Evolutionary conservation across 1,139 yeast species (phyloP), one percentile per base, ranked within the genome.

Genomic region (Blastobotrys capitulatus): DNA sequence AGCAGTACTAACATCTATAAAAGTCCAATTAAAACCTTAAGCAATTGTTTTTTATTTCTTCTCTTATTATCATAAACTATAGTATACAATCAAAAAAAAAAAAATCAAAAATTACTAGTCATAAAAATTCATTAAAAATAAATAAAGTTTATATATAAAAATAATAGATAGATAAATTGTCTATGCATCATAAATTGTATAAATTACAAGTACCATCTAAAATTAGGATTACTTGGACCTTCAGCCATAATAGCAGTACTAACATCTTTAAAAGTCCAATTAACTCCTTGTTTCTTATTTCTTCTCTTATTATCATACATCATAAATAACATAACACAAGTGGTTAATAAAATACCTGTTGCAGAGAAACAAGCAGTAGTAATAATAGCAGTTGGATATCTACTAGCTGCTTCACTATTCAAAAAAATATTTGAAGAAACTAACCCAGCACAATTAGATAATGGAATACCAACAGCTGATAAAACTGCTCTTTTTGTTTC

Each of bases 371-470:
- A 76, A 47, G 80, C 69, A 50, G 75, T 70, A 45, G 75, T 75
- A 44, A 71, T 67, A 46, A 79, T 68, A 16, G 82, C 83, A 0
- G 77, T 77, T 40, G 60, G 68, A 60, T 76, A 79, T 22, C 25
- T 4, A 41, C 70, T 72, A 15, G 83, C 82, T 22, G 80, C 74
- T 59, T 78, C 82, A 54, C 72, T 72, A 20, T 73, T 59, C 54
- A 78, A 68, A 65, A 79, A 79, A 46, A 78, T 74, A 57, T 74
- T 78, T 19, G 80, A 72, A 9, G 82, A 71, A 48, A 79, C 75
- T 51, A 78, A 73, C 49, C 83, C 83, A 42, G 82, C 82, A 43
- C 78, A 75, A 57, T 79, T 78, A 43, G 82, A 82, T 54, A 78
- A 69, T 5, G 58, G 82, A 65, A 53, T 76, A 64, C 82, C 82